Base-by-base conservation (phyloP, 1,284 basidiomycete species). In the Apiotrichum gracile region DNA sequence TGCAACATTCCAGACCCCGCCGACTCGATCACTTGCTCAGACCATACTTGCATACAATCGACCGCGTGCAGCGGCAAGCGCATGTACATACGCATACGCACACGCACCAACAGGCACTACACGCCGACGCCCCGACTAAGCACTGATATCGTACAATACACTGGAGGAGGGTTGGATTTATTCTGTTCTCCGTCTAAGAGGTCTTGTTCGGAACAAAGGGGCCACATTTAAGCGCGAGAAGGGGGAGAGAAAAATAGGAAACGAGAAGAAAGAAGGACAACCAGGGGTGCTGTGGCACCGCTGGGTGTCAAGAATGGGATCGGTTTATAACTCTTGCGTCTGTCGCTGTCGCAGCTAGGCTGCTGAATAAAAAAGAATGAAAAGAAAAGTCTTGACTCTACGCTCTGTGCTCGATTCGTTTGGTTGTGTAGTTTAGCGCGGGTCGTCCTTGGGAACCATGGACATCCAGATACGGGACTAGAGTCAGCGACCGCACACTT, bases 391-490 rank as follows among this genome's bases (percentile, higher is more conserved):
- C 55, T 57, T 53, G 49, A 37, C 35, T 57, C 45, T 57, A 50
- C 44, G 48, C 48, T 53, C 44, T 50, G 48, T 57, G 45, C 51
- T 57, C 44, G 48, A 39, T 26, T 47, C 40, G 37, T 34, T 47
- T 47, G 37, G n/a, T 42, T 35, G 25, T 25, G 21, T 33, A 13
- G n/a, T 19, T 37, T 38, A 45, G 16, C 57, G 54, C 21, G 57
- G 57, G 51, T 59, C 70, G 60, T 72, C 69, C 47, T 64, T 69
- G 14, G 67, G 57, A 14, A 72, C 68, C 68, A 70, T 70, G 38
- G 66, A 68, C 70, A 74, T 71, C 70, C 70, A 71, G 45, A 72
- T 71, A 27, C 68, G 62, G 21, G 67, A 69, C 63, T 68, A 48
- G 12, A 27, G 24, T 16, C 16, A 40, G 39, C 39, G 16, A 5